Evolutionary conservation across 306 rosid species (phyloP).

Genomic region (Boehmeria nivea): DNA sequence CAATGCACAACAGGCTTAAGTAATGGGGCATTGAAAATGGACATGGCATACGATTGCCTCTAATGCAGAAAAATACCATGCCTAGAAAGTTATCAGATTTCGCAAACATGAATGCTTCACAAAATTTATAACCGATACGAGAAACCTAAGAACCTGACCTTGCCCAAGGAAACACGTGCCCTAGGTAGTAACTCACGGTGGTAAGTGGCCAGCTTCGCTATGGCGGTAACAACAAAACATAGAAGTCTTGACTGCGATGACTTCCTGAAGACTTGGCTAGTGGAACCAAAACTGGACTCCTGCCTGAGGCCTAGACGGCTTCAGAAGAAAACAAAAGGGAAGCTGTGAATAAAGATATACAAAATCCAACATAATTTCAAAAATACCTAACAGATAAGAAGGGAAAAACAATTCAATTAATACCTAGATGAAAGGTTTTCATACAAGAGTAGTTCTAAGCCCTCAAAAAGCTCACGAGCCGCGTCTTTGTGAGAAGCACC

Average conservation of each 20-base stretch:
- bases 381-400: background rate
- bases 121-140: background rate
- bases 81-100: too few species aligned
- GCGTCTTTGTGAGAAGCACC: constrained; percentile 88
- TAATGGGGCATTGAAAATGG: too few species aligned
- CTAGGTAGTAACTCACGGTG: constrained; percentile 87
- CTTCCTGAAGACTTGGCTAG: constrained; percentile 53
- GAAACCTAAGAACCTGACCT: constrained; percentile 41
- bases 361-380: constrained; percentile 3
- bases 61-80: too few species aligned
- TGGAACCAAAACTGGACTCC: constrained; percentile 44
- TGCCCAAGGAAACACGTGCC: constrained; percentile 90
- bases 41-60: too few species aligned
- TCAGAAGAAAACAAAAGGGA: constrained; percentile 20
- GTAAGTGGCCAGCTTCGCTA: constrained; percentile 89
- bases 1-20: too few species aligned
- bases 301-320: constrained; percentile 82
- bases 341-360: background rate
- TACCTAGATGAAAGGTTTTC: constrained; percentile 96
- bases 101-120: too few species aligned
- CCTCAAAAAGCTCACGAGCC: constrained; percentile 96
- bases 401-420: constrained; percentile 6
- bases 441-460: constrained; percentile 85
- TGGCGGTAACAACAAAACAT: constrained; percentile 89
- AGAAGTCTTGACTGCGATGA: constrained; percentile 89